A percentile compares a stretch with the other conserved stretches of the same genome.
These are phyloP conservation scores for Bipolaris gigantea DNA, from an alignment of 2,329 filamentous ascomycete species.

Conservation along the genomic window DNA sequence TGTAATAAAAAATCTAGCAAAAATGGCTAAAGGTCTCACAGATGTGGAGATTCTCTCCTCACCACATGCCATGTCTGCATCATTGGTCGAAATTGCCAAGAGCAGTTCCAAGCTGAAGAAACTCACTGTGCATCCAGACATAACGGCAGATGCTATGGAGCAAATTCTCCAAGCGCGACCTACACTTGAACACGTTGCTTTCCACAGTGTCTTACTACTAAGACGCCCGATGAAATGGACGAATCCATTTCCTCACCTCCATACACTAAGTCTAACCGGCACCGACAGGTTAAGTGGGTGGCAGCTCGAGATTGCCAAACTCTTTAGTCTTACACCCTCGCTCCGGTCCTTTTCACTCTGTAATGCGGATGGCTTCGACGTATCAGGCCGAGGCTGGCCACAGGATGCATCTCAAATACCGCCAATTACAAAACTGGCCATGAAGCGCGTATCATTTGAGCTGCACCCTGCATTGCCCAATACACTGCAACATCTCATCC, in stretches of 20 bases:
- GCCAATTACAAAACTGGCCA: conserved; percentile 14
- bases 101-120: conserved; percentile 29
- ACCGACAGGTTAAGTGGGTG: not conserved
- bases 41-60: conserved; percentile 38
- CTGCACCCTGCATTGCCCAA: conserved; percentile 17
- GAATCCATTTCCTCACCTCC: conserved; percentile 29
- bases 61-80: conserved; percentile 27
- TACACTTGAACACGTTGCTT: conserved; percentile 31
- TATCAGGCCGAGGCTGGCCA: conserved; percentile 2
- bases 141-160: conserved; percentile 30
- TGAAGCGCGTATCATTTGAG: conserved; percentile 10
- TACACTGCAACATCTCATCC: conserved; percentile 21
- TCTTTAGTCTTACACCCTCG: conserved; percentile 19
- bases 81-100: conserved; percentile 36
- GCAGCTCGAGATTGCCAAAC: not conserved
- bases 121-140: conserved; percentile 28
- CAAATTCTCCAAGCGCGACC: conserved; percentile 34
- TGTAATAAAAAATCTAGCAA: conserved; percentile 46
- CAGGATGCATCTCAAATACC: not conserved
- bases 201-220: conserved; percentile 9
- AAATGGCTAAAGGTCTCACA: conserved; percentile 41
- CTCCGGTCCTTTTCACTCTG: conserved; percentile 18
- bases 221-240: conserved; percentile 23
- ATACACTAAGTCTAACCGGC: conserved; percentile 23
- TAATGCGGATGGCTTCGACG: not conserved